phyloP scores from a whole-genome alignment of 768 basidiomycete genomes.

The Lentinula sp. region DNA sequence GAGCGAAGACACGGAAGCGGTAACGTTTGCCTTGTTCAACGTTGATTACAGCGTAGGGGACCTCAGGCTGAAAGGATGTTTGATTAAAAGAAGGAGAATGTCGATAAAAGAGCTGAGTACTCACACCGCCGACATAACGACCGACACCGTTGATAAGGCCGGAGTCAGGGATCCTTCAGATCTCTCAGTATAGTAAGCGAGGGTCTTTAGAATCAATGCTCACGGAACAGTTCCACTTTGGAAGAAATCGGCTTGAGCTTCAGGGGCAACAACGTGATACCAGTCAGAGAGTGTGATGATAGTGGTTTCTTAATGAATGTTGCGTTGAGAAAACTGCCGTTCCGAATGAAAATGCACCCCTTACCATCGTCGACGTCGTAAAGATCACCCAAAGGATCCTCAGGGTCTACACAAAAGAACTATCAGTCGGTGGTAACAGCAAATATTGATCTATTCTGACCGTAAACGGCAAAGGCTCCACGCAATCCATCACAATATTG shows the following conservation, averaged over 20 bases:
- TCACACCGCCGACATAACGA: conserved; percentile 9
- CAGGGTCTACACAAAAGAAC: conserved; percentile 17
- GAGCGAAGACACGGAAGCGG: conserved; percentile 23
- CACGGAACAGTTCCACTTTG: conserved; percentile 1
- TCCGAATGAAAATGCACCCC: neutral
- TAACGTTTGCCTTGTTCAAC: conserved; percentile 16
- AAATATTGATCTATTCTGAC: neutral
- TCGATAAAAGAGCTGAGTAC: neutral
- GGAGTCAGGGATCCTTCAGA: conserved; percentile 12
- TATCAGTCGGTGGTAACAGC: neutral
- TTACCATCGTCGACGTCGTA: conserved; percentile 29
- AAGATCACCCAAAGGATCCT: conserved; percentile 23
- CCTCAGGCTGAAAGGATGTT: conserved; percentile 9
- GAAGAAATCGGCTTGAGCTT: neutral
- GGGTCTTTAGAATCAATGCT: conserved; percentile 2
- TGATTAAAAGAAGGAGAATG: neutral
- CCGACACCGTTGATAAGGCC: conserved; percentile 24
- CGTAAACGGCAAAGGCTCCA: conserved; percentile 28
- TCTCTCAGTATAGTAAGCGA: neutral
- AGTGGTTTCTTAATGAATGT: conserved; percentile 18
- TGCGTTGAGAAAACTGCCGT: no score
- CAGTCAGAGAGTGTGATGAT: conserved; percentile 33
- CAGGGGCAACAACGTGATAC: conserved; percentile 17
- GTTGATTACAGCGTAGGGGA: conserved; percentile 17
- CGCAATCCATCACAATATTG: conserved; percentile 46